Percentiles rank a stretch among this genome's conserved stretches.
These are phyloP conservation scores for Boletus subparvulus DNA, from an alignment of 768 basidiomycete species.

Conservation along the genomic window DNA sequence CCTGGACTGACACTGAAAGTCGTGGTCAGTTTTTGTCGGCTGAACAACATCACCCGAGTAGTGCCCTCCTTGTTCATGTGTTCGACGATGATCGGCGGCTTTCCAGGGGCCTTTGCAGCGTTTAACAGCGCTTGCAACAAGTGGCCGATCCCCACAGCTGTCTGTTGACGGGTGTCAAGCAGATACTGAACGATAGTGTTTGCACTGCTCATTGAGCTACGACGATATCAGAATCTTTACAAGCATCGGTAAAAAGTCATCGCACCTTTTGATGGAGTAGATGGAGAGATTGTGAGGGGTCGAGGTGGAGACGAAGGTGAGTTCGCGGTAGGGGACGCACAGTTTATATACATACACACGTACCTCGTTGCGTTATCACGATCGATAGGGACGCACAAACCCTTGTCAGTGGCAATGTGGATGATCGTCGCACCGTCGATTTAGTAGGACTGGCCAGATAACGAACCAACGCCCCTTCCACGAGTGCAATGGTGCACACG, in stretches of 20 bases:
- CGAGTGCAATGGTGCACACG: not conserved
- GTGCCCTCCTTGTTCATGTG: not conserved
- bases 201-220: constrained; percentile 8
- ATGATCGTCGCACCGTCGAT: constrained; percentile 28
- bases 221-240: not conserved
- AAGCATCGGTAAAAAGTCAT: too few relatives aligned
- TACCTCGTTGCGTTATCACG: not conserved
- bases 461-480: not conserved
- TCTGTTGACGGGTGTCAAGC: not conserved
- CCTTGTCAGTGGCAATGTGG: constrained; percentile 43
- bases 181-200: constrained; percentile 6
- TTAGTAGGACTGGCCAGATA: not conserved
- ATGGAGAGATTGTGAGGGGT: not conserved
- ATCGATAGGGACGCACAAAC: not conserved
- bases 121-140: constrained; percentile 51
- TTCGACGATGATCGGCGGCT: constrained; percentile 4
- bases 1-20: not conserved
- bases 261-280: too few relatives aligned
- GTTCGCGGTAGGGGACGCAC: constrained; percentile 39
- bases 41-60: constrained; percentile 9
- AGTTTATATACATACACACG: not conserved
- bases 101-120: constrained; percentile 1
- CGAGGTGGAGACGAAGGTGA: constrained; percentile 57
- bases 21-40: not conserved
- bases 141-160: constrained; percentile 39